Evolutionary conservation across 345 rosid species (phyloP).

Genomic region (Physaria fendleri): DNA sequence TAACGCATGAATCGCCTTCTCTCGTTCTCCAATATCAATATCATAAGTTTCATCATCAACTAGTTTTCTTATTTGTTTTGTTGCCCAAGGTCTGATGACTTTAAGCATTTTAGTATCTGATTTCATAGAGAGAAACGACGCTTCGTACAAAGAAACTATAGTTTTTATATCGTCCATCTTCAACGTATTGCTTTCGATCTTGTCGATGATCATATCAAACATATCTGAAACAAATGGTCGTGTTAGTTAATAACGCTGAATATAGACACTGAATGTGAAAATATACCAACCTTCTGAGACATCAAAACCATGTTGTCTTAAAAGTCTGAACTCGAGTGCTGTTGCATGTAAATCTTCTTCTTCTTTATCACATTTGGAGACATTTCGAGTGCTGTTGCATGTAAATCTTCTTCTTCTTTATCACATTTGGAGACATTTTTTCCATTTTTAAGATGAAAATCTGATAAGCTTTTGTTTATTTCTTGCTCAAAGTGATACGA

Average conservation of each 20-base stretch:
- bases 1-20: constrained; percentile 10
- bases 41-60: constrained; percentile 4
- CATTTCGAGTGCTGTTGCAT: too few species aligned
- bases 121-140: constrained; percentile 23
- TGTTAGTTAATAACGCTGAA: too few species aligned
- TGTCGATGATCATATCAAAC: constrained; percentile 25
- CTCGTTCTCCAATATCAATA: background rate
- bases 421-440: background rate
- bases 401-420: too few species aligned
- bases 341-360: too few species aligned
- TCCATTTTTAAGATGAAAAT: too few species aligned
- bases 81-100: constrained; percentile 28
- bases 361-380: too few species aligned
- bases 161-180: constrained; percentile 1
- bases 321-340: too few species aligned
- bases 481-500: too few species aligned
- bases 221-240: constrained; percentile 9
- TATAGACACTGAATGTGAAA: too few species aligned
- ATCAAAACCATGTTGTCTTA: too few species aligned
- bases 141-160: constrained; percentile 36
- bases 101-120: constrained; percentile 31
- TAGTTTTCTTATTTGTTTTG: background rate
- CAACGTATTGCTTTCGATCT: constrained; percentile 18
- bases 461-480: too few species aligned
- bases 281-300: too few species aligned